A percentile compares a stretch with the other conserved stretches of the same genome.
Evolutionary conservation across 2,329 filamentous ascomycete species (phyloP).

Genomic region (Alternaria sp.): DNA sequence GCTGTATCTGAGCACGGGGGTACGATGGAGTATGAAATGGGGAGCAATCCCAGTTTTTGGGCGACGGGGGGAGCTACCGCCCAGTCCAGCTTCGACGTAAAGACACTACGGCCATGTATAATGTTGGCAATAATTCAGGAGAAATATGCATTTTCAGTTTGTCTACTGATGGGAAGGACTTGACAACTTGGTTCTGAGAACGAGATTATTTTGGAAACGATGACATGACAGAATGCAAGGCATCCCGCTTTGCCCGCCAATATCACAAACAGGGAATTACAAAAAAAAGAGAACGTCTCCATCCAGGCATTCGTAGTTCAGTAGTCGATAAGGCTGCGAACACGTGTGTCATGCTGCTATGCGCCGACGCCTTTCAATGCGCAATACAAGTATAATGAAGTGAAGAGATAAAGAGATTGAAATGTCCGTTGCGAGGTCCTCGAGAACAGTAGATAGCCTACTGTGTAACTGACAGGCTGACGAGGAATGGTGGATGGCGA

Average conservation of each 20-base stretch:
- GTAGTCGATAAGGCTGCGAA: background rate
- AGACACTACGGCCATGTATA: background rate
- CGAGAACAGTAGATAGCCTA: background rate
- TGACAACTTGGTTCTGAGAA: background rate
- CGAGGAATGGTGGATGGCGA: background rate
- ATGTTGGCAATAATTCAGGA: background rate
- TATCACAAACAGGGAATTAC: background rate
- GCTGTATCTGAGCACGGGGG: conserved; percentile 70
- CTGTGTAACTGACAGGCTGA: background rate
- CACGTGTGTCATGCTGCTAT: background rate
- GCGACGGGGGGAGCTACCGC: conserved; percentile 67
- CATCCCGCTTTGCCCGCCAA: background rate
- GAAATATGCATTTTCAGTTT: background rate
- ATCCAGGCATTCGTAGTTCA: background rate
- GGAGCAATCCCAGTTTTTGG: conserved; percentile 62
- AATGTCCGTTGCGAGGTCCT: background rate
- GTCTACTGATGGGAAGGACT: background rate
- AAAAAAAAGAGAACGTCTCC: background rate
- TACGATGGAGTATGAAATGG: conserved; percentile 70
- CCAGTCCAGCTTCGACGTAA: conserved; percentile 61
- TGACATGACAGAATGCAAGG: background rate
- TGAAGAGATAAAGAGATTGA: background rate
- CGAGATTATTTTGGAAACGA: background rate
- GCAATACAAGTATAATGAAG: conserved; percentile 3
- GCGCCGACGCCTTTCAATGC: conserved; percentile 10